Conservation (phyloP, 352 stramenopile species). For the Aphanomyces euteiches region DNA sequence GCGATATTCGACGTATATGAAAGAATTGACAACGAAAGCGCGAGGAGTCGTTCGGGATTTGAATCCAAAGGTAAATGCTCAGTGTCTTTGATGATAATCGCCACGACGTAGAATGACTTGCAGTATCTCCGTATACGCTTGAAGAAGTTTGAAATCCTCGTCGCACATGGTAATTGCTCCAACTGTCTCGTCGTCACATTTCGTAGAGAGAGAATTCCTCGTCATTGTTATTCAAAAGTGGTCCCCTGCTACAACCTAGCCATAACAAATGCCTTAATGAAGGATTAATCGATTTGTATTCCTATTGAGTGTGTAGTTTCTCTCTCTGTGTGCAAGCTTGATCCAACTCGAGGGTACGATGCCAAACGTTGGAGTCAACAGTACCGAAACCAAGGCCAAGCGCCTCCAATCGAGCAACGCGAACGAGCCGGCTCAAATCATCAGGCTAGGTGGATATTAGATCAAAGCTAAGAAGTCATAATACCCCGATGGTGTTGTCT, state of each 20-base stretch:
- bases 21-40: slow-evolving; percentile 85
- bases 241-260: slow-evolving; percentile 41
- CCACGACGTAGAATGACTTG: slow-evolving; percentile 71
- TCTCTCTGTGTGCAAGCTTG: slow-evolving; percentile 31
- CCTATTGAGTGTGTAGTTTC: too few relatives aligned
- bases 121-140: slow-evolving; percentile 91
- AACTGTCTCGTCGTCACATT: background rate
- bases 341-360: slow-evolving; percentile 53
- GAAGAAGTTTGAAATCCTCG: slow-evolving; percentile 90
- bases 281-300: too few relatives aligned
- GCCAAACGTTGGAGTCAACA: slow-evolving; percentile 49
- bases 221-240: slow-evolving; percentile 94
- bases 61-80: slow-evolving; percentile 73
- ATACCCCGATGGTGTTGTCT: slow-evolving; percentile 66
- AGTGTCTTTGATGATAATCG: background rate
- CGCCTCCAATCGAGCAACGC: slow-evolving; percentile 62
- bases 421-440: slow-evolving; percentile 45
- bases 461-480: background rate
- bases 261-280: too few relatives aligned
- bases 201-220: slow-evolving; percentile 87
- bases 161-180: slow-evolving; percentile 75
- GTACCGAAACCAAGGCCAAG: slow-evolving; percentile 56
- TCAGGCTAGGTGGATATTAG: too few relatives aligned
- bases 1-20: slow-evolving; percentile 89
- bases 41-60: slow-evolving; percentile 91